A percentile compares a stretch with the other conserved stretches of the same genome.
phyloP scores from a whole-genome alignment of 352 stramenopile genomes.

The Blastocystis sp. region DNA sequence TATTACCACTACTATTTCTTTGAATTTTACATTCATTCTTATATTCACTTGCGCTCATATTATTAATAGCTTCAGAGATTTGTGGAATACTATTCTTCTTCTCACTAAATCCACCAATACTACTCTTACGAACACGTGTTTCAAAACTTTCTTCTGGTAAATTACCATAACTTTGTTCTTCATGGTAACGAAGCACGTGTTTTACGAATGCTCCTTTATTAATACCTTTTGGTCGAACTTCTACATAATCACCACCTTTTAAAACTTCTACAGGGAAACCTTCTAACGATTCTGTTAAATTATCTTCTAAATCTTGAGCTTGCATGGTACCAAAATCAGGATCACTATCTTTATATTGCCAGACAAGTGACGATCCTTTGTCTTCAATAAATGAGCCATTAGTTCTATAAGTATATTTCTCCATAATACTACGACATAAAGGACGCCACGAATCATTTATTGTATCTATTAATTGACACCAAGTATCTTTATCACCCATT shows the following conservation, averaged over 20 bases:
- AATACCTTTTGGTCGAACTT: constrained; percentile 84
- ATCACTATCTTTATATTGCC: constrained; percentile 94
- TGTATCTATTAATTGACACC: constrained; percentile 43
- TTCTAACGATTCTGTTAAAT: constrained; percentile 77
- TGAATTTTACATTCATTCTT: too few relatives aligned
- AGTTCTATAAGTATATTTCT: constrained; percentile 89
- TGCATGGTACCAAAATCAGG: constrained; percentile 93
- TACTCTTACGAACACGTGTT: too few relatives aligned
- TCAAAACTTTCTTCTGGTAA: too few relatives aligned
- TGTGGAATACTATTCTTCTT: too few relatives aligned
- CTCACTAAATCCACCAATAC: too few relatives aligned
- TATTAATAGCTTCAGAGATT: too few relatives aligned
- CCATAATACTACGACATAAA: constrained; percentile 84
- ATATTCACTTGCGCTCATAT: too few relatives aligned
- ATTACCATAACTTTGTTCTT: neutral
- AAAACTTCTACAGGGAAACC: constrained; percentile 80
- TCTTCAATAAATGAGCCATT: constrained; percentile 96
- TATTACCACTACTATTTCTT: neutral
- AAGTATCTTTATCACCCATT: constrained; percentile 51
- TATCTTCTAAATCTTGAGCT: constrained; percentile 86
- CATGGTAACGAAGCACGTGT: constrained; percentile 60
- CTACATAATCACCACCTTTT: constrained; percentile 75
- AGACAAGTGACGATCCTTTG: constrained; percentile 89
- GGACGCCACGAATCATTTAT: constrained; percentile 87
- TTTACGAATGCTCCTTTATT: constrained; percentile 91